Conservation (phyloP, 176 grass and related monocot genomes). For the Carex pumila region DNA sequence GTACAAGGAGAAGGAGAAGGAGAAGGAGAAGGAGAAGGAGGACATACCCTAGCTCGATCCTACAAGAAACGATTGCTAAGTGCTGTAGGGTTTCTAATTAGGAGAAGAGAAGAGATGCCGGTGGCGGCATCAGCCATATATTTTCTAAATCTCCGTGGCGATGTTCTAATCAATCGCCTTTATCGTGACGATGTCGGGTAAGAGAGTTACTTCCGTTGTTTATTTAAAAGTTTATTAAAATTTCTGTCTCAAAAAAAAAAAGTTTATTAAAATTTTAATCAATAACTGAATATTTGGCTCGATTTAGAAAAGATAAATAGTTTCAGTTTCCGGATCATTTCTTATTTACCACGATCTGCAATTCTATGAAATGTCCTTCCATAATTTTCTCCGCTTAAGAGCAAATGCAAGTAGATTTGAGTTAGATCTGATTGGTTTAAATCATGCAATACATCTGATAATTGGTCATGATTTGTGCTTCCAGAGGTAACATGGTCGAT, state of each 20-base stretch:
- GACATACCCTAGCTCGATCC: background rate
- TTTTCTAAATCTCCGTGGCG: conserved; percentile 88
- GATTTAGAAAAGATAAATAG: background rate
- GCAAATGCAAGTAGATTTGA: background rate
- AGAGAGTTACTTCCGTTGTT: background rate
- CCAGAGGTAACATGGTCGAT: conserved; percentile 93
- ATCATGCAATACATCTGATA: background rate
- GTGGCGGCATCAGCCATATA: conserved; percentile 91
- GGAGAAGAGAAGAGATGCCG: conserved; percentile 46
- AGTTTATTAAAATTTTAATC: background rate
- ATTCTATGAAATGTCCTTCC: background rate
- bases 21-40: background rate
- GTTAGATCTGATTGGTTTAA: background rate
- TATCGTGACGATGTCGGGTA: conserved; percentile 96
- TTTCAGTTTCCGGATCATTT: background rate
- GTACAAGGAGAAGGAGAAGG: background rate
- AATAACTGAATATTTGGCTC: background rate
- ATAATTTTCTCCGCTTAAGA: background rate
- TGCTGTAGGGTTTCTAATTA: background rate
- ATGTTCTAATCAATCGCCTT: conserved; percentile 96
- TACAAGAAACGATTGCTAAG: background rate
- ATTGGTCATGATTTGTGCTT: conserved; percentile 7
- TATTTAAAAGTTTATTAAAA: background rate
- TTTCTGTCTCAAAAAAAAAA: too few species aligned
- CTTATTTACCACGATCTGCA: background rate